Percentiles rank a stretch among this genome's conserved stretches.
phyloP scores from a whole-genome alignment of 1,284 basidiomycete genomes.

The Cryptococcus sp. region DNA sequence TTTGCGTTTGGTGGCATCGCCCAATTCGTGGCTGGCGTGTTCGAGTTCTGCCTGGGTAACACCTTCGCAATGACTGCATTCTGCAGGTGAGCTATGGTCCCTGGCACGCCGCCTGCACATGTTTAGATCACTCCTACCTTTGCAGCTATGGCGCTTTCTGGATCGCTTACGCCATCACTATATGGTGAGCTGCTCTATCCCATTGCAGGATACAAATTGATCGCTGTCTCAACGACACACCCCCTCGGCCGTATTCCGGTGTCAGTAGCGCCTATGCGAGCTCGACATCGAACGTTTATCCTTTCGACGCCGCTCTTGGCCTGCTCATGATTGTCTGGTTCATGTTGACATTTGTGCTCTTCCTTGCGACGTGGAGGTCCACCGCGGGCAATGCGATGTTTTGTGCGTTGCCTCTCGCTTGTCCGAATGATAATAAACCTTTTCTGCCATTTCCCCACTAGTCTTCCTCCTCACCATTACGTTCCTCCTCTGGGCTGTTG shows the following conservation, averaged over 20 bases:
- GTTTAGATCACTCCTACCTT: background rate
- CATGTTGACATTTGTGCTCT: conserved; percentile 21
- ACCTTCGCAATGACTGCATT: conserved; percentile 65
- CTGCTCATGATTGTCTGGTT: conserved; percentile 39
- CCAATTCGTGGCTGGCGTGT: conserved; percentile 58
- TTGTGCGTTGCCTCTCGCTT: conserved; percentile 32
- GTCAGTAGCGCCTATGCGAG: conserved; percentile 53
- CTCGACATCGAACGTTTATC: conserved; percentile 5
- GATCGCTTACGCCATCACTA: conserved; percentile 64
- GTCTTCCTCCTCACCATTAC: conserved; percentile 63
- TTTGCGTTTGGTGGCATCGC: conserved; percentile 73
- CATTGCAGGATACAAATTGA: background rate
- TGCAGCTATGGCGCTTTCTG: conserved; percentile 75
- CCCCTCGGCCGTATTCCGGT: conserved; percentile 40
- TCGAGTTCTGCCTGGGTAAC: conserved; percentile 63
- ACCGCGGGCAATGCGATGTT: conserved; percentile 64
- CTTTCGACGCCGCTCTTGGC: conserved; percentile 53
- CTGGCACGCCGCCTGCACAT: no score
- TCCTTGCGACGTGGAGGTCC: conserved; percentile 63
- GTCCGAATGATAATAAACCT: background rate
- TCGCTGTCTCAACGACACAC: background rate
- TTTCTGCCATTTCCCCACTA: background rate
- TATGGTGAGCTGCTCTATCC: conserved; percentile 12
- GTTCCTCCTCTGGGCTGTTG: conserved; percentile 44
- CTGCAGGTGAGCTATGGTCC: conserved; percentile 32